Evolutionary conservation across 352 stramenopile species (phyloP), one percentile per base, ranked within the genome.

Genomic region (Phytophthora cryptogea): DNA sequence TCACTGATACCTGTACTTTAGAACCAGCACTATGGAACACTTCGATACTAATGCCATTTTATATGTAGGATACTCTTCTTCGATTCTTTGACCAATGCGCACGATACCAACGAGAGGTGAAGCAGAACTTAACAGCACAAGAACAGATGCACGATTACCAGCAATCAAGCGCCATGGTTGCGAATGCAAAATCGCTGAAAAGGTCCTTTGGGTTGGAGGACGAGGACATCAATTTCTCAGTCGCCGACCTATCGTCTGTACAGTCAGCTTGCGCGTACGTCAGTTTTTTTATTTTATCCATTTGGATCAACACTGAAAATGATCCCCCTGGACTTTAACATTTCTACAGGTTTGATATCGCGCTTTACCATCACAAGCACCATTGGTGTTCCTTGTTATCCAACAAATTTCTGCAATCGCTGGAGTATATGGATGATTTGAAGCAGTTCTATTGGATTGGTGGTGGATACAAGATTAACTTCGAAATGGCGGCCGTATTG

Each of bases 51-150:
- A 48, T 20, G 7, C 23, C 9, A 17, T 46, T 40, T 11, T 31
- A 0, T 28, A 11, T 39, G 4, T 35, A 86, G 75, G 79, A 89
- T 35, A 33, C 53, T 4, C 52, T 88, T 0, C 56, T 88, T 26
- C 72, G 82, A 0, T 89, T 88, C 59, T 89, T 81, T 57, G 82
- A 89, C 36, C 51, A 70, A 16, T 91, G 82, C 26, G 52, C 70
- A 6, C 72, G 72, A 10, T 91, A 89, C 50, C 63, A 71, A 26
- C 55, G 49, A 17, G 68, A 85, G 1, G 70, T 91, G n/a, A 72
- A 70, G 28, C 57, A 70, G 0, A 88, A 89, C 44, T 26, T 59
- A 17, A 72, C 58, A 10, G 64, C 63, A 8, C 47, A 70, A 32
- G 33, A 49, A 36, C 52, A 87, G 58, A 20, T 55, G n/a, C 26